Conservation (phyloP, 1,139 yeast genomes). For the Pneumocystis sp. region DNA sequence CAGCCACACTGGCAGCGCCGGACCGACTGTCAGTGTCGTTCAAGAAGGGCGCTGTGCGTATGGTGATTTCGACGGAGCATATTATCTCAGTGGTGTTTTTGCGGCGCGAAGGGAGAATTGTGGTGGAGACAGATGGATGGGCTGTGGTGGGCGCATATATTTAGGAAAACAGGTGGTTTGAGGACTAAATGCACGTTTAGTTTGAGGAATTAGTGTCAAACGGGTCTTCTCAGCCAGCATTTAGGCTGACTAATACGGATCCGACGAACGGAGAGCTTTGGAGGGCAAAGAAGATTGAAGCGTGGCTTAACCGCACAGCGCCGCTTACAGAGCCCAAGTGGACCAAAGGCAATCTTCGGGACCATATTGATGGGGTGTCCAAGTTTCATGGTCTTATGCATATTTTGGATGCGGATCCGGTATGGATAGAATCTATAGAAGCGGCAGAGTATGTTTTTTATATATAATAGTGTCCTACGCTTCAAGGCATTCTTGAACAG, state of each 20-base stretch:
- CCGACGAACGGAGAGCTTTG: slow-evolving; percentile 16
- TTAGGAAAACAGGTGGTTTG: slow-evolving; percentile 10
- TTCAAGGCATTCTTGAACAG: slow-evolving; percentile 1
- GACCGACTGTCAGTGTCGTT: slow-evolving; percentile 18
- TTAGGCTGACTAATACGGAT: slow-evolving; percentile 15
- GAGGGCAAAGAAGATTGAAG: slow-evolving; percentile 14
- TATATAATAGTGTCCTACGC: background rate
- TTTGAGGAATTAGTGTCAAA: background rate
- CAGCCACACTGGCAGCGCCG: slow-evolving; percentile 17
- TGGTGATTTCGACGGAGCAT: slow-evolving; percentile 19
- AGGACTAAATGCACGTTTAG: slow-evolving; percentile 4
- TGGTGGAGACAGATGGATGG: slow-evolving; percentile 16
- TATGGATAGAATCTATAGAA: background rate
- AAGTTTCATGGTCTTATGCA: slow-evolving; percentile 14
- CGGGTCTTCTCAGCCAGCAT: slow-evolving; percentile 2
- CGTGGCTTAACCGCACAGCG: slow-evolving; percentile 16
- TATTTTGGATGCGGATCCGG: slow-evolving; percentile 5
- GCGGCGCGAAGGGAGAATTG: slow-evolving; percentile 16
- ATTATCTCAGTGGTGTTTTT: slow-evolving; percentile 14
- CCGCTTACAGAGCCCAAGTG: slow-evolving; percentile 20
- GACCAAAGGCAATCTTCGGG: slow-evolving; percentile 18
- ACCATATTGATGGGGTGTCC: slow-evolving; percentile 17
- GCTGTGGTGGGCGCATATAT: slow-evolving; percentile 11
- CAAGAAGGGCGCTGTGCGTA: slow-evolving; percentile 16
- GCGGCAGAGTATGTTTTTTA: background rate